Evolutionary conservation across 768 basidiomycete species (phyloP).

Genomic region (Termitomyces sp.): DNA sequence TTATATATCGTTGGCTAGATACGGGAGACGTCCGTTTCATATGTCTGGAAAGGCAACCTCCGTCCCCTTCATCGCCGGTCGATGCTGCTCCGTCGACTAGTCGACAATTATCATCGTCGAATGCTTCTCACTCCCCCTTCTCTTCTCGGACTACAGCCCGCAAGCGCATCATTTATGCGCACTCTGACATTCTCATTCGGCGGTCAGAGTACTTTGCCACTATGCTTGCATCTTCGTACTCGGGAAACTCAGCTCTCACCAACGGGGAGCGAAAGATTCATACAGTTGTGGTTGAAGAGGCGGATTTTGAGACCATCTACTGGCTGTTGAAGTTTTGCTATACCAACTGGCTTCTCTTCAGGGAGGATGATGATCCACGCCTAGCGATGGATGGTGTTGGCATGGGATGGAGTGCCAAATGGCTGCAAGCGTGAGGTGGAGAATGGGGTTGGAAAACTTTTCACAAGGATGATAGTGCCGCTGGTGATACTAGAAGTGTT

Average conservation of each 20-base stretch:
- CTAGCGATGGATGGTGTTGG: constrained; percentile 63
- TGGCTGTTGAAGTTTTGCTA: constrained; percentile 78
- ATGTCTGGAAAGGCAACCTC: constrained; percentile 50
- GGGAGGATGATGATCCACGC: constrained; percentile 63
- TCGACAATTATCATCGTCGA: constrained; percentile 34
- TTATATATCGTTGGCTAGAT: constrained; percentile 29
- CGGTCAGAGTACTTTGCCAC: constrained; percentile 79
- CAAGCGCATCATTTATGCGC: constrained; percentile 73
- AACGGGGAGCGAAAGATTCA: constrained; percentile 52
- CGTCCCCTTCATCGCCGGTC: constrained; percentile 19
- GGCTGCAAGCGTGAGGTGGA: constrained; percentile 39
- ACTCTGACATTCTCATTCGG: constrained; percentile 67
- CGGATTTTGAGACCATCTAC: constrained; percentile 72
- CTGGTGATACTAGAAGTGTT: constrained; percentile 39
- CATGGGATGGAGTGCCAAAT: constrained; percentile 60
- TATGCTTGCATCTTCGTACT: constrained; percentile 66
- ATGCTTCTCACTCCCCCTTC: constrained; percentile 37
- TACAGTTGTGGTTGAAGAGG: constrained; percentile 71
- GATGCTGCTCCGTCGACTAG: constrained; percentile 23
- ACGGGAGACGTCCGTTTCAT: constrained; percentile 77
- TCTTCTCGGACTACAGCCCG: constrained; percentile 47
- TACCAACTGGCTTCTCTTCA: constrained; percentile 69
- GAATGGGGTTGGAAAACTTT: constrained; percentile 75
- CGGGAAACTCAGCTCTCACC: constrained; percentile 41
- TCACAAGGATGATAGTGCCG: constrained; percentile 30